Conservation (phyloP, 495 filamentous ascomycete genomes). For the Podospora pseudoanserina region DNA sequence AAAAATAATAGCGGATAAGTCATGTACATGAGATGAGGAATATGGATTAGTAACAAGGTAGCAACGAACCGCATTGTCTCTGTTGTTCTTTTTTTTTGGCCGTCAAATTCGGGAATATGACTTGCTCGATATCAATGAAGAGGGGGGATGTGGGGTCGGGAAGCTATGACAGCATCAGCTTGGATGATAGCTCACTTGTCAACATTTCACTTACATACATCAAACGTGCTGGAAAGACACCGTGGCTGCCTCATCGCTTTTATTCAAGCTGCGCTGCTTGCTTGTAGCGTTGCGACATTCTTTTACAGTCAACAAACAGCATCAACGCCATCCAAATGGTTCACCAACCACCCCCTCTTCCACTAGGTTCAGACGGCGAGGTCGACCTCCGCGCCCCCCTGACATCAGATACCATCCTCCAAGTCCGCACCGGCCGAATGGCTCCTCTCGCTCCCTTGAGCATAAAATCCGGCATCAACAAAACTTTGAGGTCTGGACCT, state of each 20-base stretch:
- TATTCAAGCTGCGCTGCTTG: neutral
- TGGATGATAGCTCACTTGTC: neutral
- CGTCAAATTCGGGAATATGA: neutral
- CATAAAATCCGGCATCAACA: slow-evolving; percentile 52
- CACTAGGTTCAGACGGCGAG: neutral
- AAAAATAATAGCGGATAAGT: neutral
- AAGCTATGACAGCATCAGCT: neutral
- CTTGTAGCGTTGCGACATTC: neutral
- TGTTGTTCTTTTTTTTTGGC: neutral
- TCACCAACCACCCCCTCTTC: slow-evolving; percentile 2
- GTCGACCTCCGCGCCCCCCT: slow-evolving; percentile 42
- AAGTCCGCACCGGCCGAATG: slow-evolving; percentile 53
- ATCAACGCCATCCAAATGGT: neutral
- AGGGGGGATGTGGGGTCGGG: neutral
- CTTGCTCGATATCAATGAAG: neutral
- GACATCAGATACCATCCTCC: slow-evolving; percentile 44
- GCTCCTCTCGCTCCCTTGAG: slow-evolving; percentile 42
- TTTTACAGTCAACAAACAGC: neutral
- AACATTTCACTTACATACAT: neutral
- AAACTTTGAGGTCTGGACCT: slow-evolving; percentile 35
- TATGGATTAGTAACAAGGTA: neutral
- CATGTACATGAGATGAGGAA: neutral
- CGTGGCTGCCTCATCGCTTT: neutral
- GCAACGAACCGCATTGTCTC: neutral
- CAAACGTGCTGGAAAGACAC: neutral